Conservation (phyloP, 129 eudicot genomes). For the Daucus carota region DNA sequence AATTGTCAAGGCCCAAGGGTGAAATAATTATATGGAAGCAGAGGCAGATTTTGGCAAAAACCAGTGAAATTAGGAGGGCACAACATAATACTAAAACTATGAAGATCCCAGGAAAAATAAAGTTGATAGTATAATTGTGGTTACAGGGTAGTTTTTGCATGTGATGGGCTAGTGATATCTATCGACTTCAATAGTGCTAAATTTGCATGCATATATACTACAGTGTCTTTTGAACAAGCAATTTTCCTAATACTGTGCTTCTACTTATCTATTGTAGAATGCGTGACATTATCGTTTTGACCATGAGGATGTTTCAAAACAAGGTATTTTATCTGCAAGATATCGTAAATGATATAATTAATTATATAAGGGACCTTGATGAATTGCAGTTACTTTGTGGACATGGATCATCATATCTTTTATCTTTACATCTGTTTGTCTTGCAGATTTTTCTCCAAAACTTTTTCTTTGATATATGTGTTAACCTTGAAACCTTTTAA, state of each 20-base stretch:
- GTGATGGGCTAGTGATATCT: not conserved
- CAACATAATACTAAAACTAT: not conserved
- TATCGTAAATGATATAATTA: not conserved
- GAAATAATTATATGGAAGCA: not conserved
- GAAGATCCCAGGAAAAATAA: not conserved
- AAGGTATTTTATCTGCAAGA: conserved; percentile 46
- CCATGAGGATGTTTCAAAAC: conserved; percentile 88
- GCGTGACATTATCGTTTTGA: conserved; percentile 84
- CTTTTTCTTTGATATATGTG: too few species aligned
- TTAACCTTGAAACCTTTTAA: too few species aligned
- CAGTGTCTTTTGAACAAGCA: not conserved
- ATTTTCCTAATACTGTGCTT: not conserved
- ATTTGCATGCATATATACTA: not conserved
- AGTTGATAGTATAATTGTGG: not conserved
- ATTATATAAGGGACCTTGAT: not conserved
- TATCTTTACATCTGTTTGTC: not conserved
- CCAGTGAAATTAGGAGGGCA: not conserved
- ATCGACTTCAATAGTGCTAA: not conserved
- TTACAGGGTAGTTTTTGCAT: not conserved
- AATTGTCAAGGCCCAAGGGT: not conserved
- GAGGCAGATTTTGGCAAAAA: not conserved
- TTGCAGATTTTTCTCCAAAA: not conserved
- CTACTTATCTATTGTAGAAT: conserved; percentile 33
- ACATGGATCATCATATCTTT: not conserved
- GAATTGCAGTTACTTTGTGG: not conserved